Conservation (phyloP, 306 rosid genomes). For the Lathyrus sativus region DNA sequence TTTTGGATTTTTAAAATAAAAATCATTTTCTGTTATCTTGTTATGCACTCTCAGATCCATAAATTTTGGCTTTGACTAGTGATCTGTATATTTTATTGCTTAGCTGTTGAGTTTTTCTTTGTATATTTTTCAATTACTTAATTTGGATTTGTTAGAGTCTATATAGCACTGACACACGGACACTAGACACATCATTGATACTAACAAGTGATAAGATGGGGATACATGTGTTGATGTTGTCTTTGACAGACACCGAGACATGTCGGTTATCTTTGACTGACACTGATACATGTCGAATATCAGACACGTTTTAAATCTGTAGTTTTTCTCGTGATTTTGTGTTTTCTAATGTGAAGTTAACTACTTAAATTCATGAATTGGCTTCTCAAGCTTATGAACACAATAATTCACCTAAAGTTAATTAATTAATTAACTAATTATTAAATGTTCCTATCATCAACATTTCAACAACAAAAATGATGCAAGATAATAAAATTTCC, state of each 20-base stretch:
- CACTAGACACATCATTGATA: neutral
- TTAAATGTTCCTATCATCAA: neutral
- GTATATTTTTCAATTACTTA: neutral
- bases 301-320: no score
- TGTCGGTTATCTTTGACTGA: no score
- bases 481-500: neutral
- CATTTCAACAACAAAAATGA: conserved; percentile 14
- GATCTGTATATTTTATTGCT: conserved; percentile 1
- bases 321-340: neutral
- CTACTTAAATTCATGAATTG: neutral
- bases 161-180: neutral
- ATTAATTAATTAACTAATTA: neutral
- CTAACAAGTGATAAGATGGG: neutral
- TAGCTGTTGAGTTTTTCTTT: neutral
- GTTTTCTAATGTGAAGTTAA: neutral
- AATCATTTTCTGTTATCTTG: neutral
- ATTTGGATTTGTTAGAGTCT: neutral
- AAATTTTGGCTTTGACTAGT: conserved; percentile 21
- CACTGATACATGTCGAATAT: no score
- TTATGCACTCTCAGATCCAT: conserved; percentile 42
- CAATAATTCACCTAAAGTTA: conserved; percentile 2
- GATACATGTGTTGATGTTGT: neutral
- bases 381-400: neutral
- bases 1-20: conserved; percentile 5
- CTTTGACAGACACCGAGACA: neutral